These are phyloP conservation scores for Candolleomyces aberdarensis DNA, from an alignment of 768 basidiomycete genomes.

Conservation along the genomic window DNA sequence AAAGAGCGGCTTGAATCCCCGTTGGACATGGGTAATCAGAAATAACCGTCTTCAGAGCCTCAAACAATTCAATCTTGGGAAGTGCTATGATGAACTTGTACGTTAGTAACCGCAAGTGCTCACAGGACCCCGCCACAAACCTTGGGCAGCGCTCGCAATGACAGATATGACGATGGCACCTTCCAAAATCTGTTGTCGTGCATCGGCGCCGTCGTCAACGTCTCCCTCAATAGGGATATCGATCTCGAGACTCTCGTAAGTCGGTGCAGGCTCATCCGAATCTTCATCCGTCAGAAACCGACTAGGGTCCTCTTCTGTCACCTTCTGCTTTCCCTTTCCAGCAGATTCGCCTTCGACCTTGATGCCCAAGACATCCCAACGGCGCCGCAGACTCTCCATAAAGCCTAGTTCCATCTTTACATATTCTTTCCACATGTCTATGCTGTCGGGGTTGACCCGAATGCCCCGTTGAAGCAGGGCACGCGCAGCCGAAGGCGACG, in stretches of 20 bases:
- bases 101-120: constrained; percentile 8
- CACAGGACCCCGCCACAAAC: constrained; percentile 32
- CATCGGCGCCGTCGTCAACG: constrained; percentile 49
- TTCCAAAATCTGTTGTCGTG: constrained; percentile 65
- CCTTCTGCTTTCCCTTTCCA: constrained; percentile 27
- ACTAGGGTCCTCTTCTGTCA: constrained; percentile 19
- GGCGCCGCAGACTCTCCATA: constrained; percentile 70
- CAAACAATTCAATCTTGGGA: constrained; percentile 40
- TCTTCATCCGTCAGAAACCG: constrained; percentile 14
- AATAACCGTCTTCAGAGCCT: constrained; percentile 34
- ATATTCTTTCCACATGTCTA: constrained; percentile 86
- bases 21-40: constrained; percentile 33
- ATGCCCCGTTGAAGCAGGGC: constrained; percentile 83
- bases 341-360: constrained; percentile 11
- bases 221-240: constrained; percentile 38
- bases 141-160: constrained; percentile 71
- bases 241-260: constrained; percentile 24
- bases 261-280: constrained; percentile 18
- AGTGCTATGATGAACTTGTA: constrained; percentile 31
- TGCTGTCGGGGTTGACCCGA: constrained; percentile 67
- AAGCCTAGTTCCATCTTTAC: constrained; percentile 88
- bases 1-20: constrained; percentile 31
- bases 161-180: constrained; percentile 80
- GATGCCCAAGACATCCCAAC: constrained; percentile 82
- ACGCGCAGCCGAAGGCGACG: constrained; percentile 76